phyloP scores from a whole-genome alignment of 106 monocot genomes.

The Cymbidium sinense region DNA sequence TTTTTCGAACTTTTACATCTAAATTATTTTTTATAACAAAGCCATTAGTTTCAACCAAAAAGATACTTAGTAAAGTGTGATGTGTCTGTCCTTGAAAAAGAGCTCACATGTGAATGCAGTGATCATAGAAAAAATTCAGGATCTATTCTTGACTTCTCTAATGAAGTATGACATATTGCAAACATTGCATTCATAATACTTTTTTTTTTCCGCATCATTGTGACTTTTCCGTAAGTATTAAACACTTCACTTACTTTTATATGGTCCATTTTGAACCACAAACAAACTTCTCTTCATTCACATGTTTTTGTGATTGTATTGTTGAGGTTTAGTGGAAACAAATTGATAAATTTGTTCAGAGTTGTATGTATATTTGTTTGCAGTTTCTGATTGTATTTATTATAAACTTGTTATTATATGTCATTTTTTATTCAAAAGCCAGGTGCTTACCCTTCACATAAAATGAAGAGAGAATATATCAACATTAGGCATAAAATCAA shows the following conservation, averaged over 20 bases:
- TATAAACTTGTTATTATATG: background rate
- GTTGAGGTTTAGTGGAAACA: background rate
- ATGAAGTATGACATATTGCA: background rate
- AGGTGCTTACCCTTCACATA: background rate
- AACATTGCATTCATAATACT: background rate
- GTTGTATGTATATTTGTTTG: background rate
- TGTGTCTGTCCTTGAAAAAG: no score
- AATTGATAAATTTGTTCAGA: slow-evolving; percentile 1
- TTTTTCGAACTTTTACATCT: no score
- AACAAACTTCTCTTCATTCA: background rate
- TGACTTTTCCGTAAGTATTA: background rate
- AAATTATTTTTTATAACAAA: no score
- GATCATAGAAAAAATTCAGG: no score
- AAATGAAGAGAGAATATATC: no score
- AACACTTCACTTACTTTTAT: background rate
- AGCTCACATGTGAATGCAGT: no score
- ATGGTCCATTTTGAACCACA: background rate
- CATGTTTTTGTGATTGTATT: background rate
- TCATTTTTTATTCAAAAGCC: background rate
- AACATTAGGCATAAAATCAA: background rate
- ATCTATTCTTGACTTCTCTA: background rate
- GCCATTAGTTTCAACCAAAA: no score
- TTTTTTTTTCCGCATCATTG: background rate
- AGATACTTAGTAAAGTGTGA: no score
- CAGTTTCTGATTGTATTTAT: background rate